A percentile compares a stretch with the other conserved stretches of the same genome.
phyloP scores from a whole-genome alignment of 352 stramenopile genomes.

The Globisporangium camurandrum region DNA sequence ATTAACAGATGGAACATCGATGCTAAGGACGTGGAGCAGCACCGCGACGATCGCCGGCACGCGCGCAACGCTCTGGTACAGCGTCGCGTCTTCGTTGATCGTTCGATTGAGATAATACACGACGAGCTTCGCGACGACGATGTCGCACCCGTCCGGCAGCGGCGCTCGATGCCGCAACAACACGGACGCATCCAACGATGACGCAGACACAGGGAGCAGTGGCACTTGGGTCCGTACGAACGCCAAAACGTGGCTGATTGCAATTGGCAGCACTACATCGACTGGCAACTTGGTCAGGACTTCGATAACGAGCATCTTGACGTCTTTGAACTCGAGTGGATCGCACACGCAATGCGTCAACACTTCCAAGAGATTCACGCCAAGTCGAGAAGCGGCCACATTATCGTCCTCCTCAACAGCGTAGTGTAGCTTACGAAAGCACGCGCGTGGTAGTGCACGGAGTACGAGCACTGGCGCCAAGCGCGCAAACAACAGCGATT shows the following conservation, averaged over 20 bases:
- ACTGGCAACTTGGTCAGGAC: constrained; percentile 38
- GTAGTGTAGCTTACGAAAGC: constrained; percentile 17
- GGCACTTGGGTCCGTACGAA: constrained; percentile 29
- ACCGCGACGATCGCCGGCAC: constrained; percentile 21
- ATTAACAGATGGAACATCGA: constrained; percentile 25
- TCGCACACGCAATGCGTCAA: constrained; percentile 36
- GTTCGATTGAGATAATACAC: constrained; percentile 71
- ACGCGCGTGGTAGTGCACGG: constrained; percentile 36
- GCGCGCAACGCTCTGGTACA: constrained; percentile 14
- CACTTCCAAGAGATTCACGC: constrained; percentile 32
- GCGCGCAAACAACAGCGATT: constrained; percentile 50
- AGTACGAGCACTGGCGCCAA: constrained; percentile 54
- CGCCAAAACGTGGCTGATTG: constrained; percentile 27
- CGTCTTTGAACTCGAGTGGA: constrained; percentile 70
- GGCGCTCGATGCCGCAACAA: neutral
- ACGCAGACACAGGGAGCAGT: neutral
- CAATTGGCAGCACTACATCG: constrained; percentile 25
- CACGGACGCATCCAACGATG: no score
- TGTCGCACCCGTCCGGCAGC: constrained; percentile 21
- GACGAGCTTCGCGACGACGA: constrained; percentile 62
- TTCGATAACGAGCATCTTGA: constrained; percentile 64
- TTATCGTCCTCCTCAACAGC: neutral
- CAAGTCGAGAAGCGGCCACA: no score
- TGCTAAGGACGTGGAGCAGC: constrained; percentile 41
- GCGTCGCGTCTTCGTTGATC: constrained; percentile 32